These are phyloP conservation scores for Ambispora gerdemannii DNA, from an alignment of 192 early-diverging fungal genomes.

Conservation along the genomic window DNA sequence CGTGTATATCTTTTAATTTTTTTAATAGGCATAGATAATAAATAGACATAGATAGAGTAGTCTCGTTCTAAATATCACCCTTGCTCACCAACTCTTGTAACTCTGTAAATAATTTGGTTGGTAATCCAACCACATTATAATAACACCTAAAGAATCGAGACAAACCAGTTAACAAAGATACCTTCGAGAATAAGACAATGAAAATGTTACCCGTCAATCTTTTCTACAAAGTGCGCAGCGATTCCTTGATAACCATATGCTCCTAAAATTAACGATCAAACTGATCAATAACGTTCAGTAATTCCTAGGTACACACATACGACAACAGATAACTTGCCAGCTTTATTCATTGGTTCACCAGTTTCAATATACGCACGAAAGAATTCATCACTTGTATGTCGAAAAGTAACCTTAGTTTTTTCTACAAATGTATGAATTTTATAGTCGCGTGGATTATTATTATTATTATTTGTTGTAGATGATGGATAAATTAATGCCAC, in stretches of 20 bases:
- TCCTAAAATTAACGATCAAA: slow-evolving; percentile 1
- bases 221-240: slow-evolving; percentile 18
- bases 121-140: slow-evolving; percentile 28
- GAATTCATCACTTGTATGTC: slow-evolving; percentile 54
- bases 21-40: no score
- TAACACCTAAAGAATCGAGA: slow-evolving; percentile 9
- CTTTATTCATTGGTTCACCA: slow-evolving; percentile 66
- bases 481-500: slow-evolving; percentile 54
- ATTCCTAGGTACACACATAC: not conserved
- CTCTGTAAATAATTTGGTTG: slow-evolving; percentile 1
- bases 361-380: slow-evolving; percentile 60
- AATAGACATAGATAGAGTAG: no score
- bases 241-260: slow-evolving; percentile 18
- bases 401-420: slow-evolving; percentile 66
- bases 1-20: no score
- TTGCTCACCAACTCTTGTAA: slow-evolving; percentile 10
- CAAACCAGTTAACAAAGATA: not conserved
- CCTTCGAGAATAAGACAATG: not conserved
- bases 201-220: slow-evolving; percentile 14
- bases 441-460: slow-evolving; percentile 15
- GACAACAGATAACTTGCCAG: slow-evolving; percentile 56
- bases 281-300: not conserved
- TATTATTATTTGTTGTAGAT: slow-evolving; percentile 24
- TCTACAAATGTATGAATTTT: slow-evolving; percentile 48
- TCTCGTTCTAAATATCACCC: slow-evolving; percentile 8